Evolutionary conservation across 1,284 basidiomycete species (phyloP), one percentile per base, ranked within the genome.

Genomic region (Jaminaea rosea): DNA sequence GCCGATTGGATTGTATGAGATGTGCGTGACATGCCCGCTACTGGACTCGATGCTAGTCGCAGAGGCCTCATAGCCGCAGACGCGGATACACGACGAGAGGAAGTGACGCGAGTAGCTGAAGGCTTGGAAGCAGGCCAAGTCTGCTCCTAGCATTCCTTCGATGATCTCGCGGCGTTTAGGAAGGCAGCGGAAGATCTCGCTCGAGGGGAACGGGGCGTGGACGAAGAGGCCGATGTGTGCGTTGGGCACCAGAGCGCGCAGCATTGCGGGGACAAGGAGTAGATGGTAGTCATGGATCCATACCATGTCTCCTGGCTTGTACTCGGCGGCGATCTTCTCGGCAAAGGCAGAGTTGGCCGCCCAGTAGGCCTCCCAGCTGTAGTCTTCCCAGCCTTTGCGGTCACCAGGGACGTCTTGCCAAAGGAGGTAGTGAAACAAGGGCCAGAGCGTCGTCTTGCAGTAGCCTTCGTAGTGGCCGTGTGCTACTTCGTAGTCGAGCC

Each of bases 361-460:
- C 62, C 84, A 81, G 76, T 94, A 96, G 37, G 84, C 82, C 15
- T 84, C 81, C 80, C 91, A 98, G 66, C 88, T 81, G 4, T 77
- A 78, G 51, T 82, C 79, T 69, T 97, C 92, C n/a, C 78, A 77
- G 42, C 76, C 72, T 34, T 76, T 74, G 52, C 79, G 69, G 44
- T 77, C 70, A 56, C 75, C 73, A 37, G 76, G 77, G 32, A 78
- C 89, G 72, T 94, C 92, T 75, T 94, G 89, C 91, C 91, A 96
- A 51, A 96, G 84, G 53, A 98, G 82, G 75, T 98, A 98, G 78
- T 98, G 94, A 81, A 98, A 94, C 26, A 97, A 79, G 0, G 93
- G 94, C 93, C 93, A 99, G 47, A 99, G 83, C 31, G 86, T 94
- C 65, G 87, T 85, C 76, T 99, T 99, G 82, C 92, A 97, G 77